Evolutionary conservation across 2,329 filamentous ascomycete genomes (phyloP).

Genomic region (Pleomassaria siparia): DNA sequence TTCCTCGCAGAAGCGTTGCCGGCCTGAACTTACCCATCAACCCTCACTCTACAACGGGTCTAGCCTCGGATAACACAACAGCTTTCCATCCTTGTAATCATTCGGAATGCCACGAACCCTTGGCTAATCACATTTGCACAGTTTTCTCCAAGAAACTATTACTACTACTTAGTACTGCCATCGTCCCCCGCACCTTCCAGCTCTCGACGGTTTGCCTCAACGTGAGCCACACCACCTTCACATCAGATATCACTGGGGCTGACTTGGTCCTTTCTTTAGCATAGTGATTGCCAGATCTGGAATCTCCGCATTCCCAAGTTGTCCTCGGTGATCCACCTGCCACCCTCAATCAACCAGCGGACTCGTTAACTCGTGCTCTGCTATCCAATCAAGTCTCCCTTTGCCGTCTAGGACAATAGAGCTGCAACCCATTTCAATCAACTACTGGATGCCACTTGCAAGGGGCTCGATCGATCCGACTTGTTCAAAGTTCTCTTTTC

Average conservation of each 20-base stretch:
- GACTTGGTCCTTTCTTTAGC: slow-evolving; percentile 33
- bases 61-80: no score
- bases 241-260: not conserved
- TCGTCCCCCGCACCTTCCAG: slow-evolving; percentile 18
- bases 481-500: slow-evolving; percentile 35
- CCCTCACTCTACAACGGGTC: no score
- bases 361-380: slow-evolving; percentile 59
- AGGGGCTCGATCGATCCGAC: slow-evolving; percentile 38
- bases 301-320: slow-evolving; percentile 48
- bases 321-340: slow-evolving; percentile 42
- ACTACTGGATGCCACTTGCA: slow-evolving; percentile 49
- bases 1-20: slow-evolving; percentile 9
- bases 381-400: slow-evolving; percentile 37
- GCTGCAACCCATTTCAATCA: slow-evolving; percentile 40
- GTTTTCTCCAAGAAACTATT: slow-evolving; percentile 16
- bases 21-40: not conserved
- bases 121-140: slow-evolving; percentile 12
- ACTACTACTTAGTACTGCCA: slow-evolving; percentile 15
- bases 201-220: slow-evolving; percentile 20
- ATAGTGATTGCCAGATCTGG: slow-evolving; percentile 41
- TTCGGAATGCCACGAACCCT: not conserved
- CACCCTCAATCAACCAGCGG: slow-evolving; percentile 44
- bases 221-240: slow-evolving; percentile 18
- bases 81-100: not conserved
- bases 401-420: slow-evolving; percentile 35